Percentiles rank a stretch among this genome's conserved stretches.
Conservation (phyloP, 257 asterid genomes). For the Salvia miltiorrhiza region DNA sequence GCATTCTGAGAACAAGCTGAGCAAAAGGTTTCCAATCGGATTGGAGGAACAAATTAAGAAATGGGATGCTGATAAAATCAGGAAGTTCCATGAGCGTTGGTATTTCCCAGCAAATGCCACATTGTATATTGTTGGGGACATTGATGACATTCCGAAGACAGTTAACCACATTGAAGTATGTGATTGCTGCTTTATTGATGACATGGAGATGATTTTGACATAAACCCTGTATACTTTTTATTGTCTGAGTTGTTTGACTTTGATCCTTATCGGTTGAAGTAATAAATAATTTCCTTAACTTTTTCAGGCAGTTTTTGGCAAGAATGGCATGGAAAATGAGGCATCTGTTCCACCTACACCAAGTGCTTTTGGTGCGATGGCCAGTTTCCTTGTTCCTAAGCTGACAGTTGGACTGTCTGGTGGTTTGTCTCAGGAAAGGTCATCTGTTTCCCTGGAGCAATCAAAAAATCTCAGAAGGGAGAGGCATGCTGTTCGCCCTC, state of each 20-base stretch:
- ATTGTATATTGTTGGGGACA: constrained; percentile 93
- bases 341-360: constrained; percentile 51
- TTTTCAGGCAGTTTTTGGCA: constrained; percentile 85
- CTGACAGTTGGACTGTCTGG: constrained; percentile 68
- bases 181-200: constrained; percentile 3
- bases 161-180: constrained; percentile 89
- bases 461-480: constrained; percentile 61
- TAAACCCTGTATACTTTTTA: constrained; percentile 12
- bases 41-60: constrained; percentile 97
- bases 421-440: constrained; percentile 65
- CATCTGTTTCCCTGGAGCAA: constrained; percentile 60
- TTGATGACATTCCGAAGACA: constrained; percentile 71
- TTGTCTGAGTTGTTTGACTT: constrained; percentile 10
- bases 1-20: constrained; percentile 97
- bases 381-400: constrained; percentile 94
- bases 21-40: constrained; percentile 96
- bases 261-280: constrained; percentile 4
- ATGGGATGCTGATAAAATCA: constrained; percentile 98
- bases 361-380: constrained; percentile 95
- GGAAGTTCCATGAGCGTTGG: constrained; percentile 98
- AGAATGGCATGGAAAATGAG: constrained; percentile 60
- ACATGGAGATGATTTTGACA: constrained; percentile 15
- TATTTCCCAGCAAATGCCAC: constrained; percentile 99
- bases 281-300: constrained; percentile 16
- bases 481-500: constrained; percentile 96